These are phyloP conservation scores for Trichosporon asahii DNA, from an alignment of 1,284 basidiomycete species.

Conservation along the genomic window DNA sequence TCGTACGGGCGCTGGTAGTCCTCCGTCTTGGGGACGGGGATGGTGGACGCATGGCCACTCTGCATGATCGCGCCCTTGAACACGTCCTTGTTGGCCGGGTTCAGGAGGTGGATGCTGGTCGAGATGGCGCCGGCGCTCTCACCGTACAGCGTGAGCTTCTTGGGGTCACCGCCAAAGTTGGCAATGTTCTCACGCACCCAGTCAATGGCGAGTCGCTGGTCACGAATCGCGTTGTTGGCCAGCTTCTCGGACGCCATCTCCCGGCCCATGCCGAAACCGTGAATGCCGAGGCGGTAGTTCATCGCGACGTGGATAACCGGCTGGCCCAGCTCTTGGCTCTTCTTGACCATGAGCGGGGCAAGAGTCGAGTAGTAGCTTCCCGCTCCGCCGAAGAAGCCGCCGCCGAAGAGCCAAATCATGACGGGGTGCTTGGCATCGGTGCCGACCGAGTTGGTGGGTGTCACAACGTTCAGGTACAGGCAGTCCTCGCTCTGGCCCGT, in stretches of 20 bases:
- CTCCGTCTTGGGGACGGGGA: slow-evolving; percentile 31
- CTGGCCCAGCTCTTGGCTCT: slow-evolving; percentile 24
- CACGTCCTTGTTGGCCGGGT: slow-evolving; percentile 29
- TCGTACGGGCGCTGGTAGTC: slow-evolving; percentile 42
- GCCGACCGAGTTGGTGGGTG: slow-evolving; percentile 28
- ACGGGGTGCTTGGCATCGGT: slow-evolving; percentile 43
- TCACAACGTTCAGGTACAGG: slow-evolving; percentile 50
- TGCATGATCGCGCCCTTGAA: slow-evolving; percentile 52
- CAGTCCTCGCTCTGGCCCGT: slow-evolving; percentile 49
- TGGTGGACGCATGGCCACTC: slow-evolving; percentile 44
- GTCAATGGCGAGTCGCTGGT: slow-evolving; percentile 54
- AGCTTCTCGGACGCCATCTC: slow-evolving; percentile 40
- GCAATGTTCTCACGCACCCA: slow-evolving; percentile 56
- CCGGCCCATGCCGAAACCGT: slow-evolving; percentile 50
- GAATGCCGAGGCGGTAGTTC: slow-evolving; percentile 53
- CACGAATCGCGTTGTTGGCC: slow-evolving; percentile 51
- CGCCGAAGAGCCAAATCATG: slow-evolving; percentile 49
- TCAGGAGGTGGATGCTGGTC: slow-evolving; percentile 39
- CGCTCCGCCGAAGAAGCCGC: slow-evolving; percentile 35
- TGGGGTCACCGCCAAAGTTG: slow-evolving; percentile 55
- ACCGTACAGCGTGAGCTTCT: slow-evolving; percentile 49
- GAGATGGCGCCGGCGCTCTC: slow-evolving; percentile 49
- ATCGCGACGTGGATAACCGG: slow-evolving; percentile 52
- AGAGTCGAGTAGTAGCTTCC: slow-evolving; percentile 28
- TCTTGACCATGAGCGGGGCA: slow-evolving; percentile 18